These are phyloP conservation scores for Platanthera zijinensis DNA, from an alignment of 106 monocot genomes.

Conservation along the genomic window DNA sequence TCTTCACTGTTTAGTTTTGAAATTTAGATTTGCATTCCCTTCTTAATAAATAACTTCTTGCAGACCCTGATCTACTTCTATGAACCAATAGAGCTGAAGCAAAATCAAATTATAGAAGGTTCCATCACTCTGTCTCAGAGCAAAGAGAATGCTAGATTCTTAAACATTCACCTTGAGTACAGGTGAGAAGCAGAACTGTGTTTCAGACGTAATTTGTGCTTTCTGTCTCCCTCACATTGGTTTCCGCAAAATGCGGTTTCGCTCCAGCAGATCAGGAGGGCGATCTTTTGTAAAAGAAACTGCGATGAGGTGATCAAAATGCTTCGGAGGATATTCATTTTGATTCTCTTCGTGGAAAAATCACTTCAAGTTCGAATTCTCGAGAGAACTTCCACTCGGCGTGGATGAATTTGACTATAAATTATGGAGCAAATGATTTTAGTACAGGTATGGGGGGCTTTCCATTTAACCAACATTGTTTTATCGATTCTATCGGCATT, in stretches of 20 bases:
- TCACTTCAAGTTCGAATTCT: background rate
- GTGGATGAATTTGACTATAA: too few species aligned
- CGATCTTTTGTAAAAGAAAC: slow-evolving; percentile 86
- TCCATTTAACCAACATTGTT: background rate
- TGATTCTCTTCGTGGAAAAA: background rate
- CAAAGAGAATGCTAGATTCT: slow-evolving; percentile 49
- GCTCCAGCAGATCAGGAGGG: slow-evolving; percentile 57
- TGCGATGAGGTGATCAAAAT: slow-evolving; percentile 46
- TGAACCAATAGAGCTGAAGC: slow-evolving; percentile 85
- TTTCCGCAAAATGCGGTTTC: background rate
- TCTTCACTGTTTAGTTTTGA: background rate
- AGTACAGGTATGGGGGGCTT: background rate
- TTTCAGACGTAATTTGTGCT: background rate
- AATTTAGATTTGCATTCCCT: background rate
- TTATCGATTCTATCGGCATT: background rate
- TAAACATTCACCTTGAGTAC: slow-evolving; percentile 89
- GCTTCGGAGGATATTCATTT: background rate
- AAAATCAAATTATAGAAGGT: slow-evolving; percentile 90
- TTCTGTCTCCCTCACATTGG: background rate
- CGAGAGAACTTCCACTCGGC: background rate
- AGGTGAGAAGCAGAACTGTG: slow-evolving; percentile 38
- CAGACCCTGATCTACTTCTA: slow-evolving; percentile 93
- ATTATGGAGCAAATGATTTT: background rate
- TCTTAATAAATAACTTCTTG: slow-evolving; percentile 13
- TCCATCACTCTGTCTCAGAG: slow-evolving; percentile 82